Conservation (phyloP, 352 stramenopile species). For the Albugo laibachii region DNA sequence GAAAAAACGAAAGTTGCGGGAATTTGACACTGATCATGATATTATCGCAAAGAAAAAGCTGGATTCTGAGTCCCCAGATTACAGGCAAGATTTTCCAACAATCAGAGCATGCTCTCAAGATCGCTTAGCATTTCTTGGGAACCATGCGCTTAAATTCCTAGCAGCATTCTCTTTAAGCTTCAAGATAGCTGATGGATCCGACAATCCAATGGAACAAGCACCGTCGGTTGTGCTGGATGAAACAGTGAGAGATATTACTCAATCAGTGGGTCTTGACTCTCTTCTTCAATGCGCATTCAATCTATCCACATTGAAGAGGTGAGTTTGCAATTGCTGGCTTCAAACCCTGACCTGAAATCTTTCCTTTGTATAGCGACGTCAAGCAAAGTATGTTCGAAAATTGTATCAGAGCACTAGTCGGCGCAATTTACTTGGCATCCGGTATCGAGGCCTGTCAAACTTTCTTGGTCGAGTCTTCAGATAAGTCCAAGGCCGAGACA, state of each 20-base stretch:
- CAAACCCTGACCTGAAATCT: slow-evolving; percentile 12
- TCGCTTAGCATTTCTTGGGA: slow-evolving; percentile 65
- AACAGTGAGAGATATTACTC: slow-evolving; percentile 54
- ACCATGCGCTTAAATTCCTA: slow-evolving; percentile 68
- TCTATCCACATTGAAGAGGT: slow-evolving; percentile 11
- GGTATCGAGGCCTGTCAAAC: slow-evolving; percentile 16
- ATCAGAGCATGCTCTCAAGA: slow-evolving; percentile 65
- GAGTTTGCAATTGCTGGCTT: not conserved
- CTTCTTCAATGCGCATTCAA: slow-evolving; percentile 58
- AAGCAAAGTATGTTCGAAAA: slow-evolving; percentile 65
- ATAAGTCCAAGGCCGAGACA: not conserved
- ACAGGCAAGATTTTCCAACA: slow-evolving; percentile 59
- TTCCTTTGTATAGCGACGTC: slow-evolving; percentile 2
- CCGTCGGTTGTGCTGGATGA: slow-evolving; percentile 57
- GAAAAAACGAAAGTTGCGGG: slow-evolving; percentile 22
- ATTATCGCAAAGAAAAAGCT: slow-evolving; percentile 25
- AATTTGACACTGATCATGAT: slow-evolving; percentile 3
- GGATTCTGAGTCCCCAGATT: slow-evolving; percentile 23
- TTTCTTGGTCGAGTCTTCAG: not conserved
- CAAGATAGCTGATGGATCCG: slow-evolving; percentile 36
- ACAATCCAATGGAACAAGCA: slow-evolving; percentile 48
- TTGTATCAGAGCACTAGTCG: slow-evolving; percentile 63
- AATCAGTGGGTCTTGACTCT: slow-evolving; percentile 46
- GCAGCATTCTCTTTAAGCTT: slow-evolving; percentile 60
- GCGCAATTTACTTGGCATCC: slow-evolving; percentile 41